These are phyloP conservation scores for Penicillium thymicola DNA, from an alignment of 2,329 filamentous ascomycete species.

Conservation along the genomic window DNA sequence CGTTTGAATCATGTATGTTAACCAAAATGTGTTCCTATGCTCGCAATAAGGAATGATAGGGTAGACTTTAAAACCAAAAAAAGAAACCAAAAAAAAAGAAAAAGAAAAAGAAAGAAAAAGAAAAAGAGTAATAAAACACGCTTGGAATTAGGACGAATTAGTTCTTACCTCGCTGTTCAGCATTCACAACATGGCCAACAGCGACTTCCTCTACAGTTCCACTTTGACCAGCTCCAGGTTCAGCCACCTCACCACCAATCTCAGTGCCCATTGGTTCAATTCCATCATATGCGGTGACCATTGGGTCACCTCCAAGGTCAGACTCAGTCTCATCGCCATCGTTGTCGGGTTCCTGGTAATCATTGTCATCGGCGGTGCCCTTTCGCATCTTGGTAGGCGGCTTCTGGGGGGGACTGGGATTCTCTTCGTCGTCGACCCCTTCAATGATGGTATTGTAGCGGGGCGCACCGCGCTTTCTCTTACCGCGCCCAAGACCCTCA, in stretches of 20 bases:
- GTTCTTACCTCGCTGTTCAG: conserved; percentile 20
- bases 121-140: neutral
- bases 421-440: conserved; percentile 11
- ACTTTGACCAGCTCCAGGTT: neutral
- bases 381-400: conserved; percentile 22
- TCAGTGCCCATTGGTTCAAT: no score
- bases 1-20: conserved; percentile 13
- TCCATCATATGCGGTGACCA: no score
- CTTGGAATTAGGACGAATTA: neutral
- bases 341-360: conserved; percentile 30
- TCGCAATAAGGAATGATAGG: neutral
- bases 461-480: conserved; percentile 63
- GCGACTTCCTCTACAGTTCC: neutral
- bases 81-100: neutral
- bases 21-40: neutral
- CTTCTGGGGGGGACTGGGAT: conserved; percentile 9
- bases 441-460: conserved; percentile 20
- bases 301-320: no score
- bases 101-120: no score
- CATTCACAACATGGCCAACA: conserved; percentile 2
- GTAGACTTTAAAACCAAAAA: neutral
- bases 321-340: conserved; percentile 24
- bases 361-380: conserved; percentile 27
- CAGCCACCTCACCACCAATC: neutral
- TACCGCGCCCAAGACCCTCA: conserved; percentile 80